Percentiles rank a stretch among this genome's conserved stretches.
Evolutionary conservation across 116 monocot species (phyloP).

Genomic region (Phalaenopsis hybrid): DNA sequence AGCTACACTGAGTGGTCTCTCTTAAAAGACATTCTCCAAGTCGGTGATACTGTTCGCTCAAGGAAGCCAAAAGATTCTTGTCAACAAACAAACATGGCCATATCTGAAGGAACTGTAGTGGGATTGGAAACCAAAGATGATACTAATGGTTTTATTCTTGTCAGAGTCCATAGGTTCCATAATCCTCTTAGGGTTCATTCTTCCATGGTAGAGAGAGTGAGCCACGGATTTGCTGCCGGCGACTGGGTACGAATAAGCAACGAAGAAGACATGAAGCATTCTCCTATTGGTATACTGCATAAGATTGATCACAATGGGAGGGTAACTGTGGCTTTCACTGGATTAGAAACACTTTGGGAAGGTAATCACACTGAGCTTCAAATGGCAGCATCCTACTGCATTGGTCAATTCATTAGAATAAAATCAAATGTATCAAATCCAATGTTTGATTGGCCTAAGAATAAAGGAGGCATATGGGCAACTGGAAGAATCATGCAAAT

Average conservation of each 20-base stretch:
- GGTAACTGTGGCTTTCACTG: constrained; percentile 55
- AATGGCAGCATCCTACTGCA: constrained; percentile 58
- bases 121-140: constrained; percentile 50
- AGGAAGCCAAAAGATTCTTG: constrained; percentile 55
- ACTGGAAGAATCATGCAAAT: constrained; percentile 53
- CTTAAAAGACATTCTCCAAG: constrained; percentile 58
- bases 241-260: constrained; percentile 62
- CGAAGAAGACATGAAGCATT: constrained; percentile 27
- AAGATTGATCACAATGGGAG: constrained; percentile 59
- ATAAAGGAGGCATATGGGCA: constrained; percentile 36
- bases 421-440: constrained; percentile 39
- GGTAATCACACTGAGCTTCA: constrained; percentile 61
- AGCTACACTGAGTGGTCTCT: constrained; percentile 51
- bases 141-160: constrained; percentile 35
- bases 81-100: constrained; percentile 54
- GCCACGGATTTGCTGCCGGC: constrained; percentile 58
- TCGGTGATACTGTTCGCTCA: constrained; percentile 77
- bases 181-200: constrained; percentile 54
- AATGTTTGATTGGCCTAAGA: constrained; percentile 62
- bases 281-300: constrained; percentile 73
- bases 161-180: constrained; percentile 66
- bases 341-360: constrained; percentile 56
- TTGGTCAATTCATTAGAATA: constrained; percentile 66
- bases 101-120: constrained; percentile 78
- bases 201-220: constrained; percentile 58